Evolutionary conservation across 1,139 yeast species (phyloP).

Genomic region (Scheffersomyces illinoinensis): DNA sequence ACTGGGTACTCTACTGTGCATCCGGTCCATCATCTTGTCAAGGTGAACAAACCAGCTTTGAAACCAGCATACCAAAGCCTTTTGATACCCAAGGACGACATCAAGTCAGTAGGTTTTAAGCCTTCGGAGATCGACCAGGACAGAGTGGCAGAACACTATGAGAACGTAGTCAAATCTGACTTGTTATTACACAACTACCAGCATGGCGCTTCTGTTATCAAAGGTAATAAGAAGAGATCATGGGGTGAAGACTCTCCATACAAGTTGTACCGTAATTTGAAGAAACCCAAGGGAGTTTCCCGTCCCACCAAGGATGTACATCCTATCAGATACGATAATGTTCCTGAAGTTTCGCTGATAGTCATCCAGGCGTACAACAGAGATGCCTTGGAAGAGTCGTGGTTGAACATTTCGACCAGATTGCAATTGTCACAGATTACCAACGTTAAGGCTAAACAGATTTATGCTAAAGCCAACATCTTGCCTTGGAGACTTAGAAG

Average conservation of each 20-base stretch:
- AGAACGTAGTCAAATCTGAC: slow-evolving; percentile 72
- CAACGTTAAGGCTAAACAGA: slow-evolving; percentile 75
- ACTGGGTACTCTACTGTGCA: slow-evolving; percentile 78
- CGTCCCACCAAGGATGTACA: slow-evolving; percentile 73
- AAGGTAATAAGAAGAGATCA: slow-evolving; percentile 72
- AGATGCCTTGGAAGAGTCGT: slow-evolving; percentile 70
- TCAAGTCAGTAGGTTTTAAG: slow-evolving; percentile 71
- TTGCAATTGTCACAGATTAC: slow-evolving; percentile 91
- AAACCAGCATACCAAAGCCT: slow-evolving; percentile 70
- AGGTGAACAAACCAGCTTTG: slow-evolving; percentile 67
- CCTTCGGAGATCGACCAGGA: slow-evolving; percentile 77
- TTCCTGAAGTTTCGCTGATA: slow-evolving; percentile 70
- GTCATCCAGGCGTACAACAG: slow-evolving; percentile 76
- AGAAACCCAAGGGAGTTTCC: slow-evolving; percentile 64
- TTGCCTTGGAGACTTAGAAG: slow-evolving; percentile 86
- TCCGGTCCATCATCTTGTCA: slow-evolving; percentile 90
- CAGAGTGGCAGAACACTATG: slow-evolving; percentile 76
- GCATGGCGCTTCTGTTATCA: slow-evolving; percentile 56
- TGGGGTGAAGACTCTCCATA: slow-evolving; percentile 94
- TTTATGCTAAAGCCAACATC: slow-evolving; percentile 77
- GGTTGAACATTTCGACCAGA: slow-evolving; percentile 75
- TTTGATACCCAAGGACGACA: slow-evolving; percentile 66
- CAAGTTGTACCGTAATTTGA: slow-evolving; percentile 75
- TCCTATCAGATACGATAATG: slow-evolving; percentile 62
- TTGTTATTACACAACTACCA: slow-evolving; percentile 73